Conservation (phyloP, 352 stramenopile genomes). For the Albugo laibachii region DNA sequence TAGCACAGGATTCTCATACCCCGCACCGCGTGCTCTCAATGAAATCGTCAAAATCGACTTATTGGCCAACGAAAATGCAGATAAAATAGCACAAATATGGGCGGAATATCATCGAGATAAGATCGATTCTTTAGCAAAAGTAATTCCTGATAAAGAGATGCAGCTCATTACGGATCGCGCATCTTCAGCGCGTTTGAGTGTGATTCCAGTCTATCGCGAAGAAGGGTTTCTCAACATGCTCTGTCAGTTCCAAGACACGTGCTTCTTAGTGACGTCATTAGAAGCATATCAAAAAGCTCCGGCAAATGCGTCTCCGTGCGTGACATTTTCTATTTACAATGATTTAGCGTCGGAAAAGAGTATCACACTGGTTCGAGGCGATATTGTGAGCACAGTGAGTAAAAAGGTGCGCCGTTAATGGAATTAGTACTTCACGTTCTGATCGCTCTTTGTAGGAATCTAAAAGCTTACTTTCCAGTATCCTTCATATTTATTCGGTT, state of each 20-base stretch:
- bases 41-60: constrained; percentile 75
- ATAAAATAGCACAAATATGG: constrained; percentile 54
- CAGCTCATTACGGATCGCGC: constrained; percentile 26
- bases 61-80: constrained; percentile 35
- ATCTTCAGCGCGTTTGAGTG: constrained; percentile 36
- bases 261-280: constrained; percentile 72
- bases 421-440: background rate
- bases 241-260: constrained; percentile 78
- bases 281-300: constrained; percentile 80
- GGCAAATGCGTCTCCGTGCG: constrained; percentile 37
- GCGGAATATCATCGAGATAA: constrained; percentile 57
- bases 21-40: constrained; percentile 46
- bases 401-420: constrained; percentile 21
- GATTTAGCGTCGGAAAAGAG: constrained; percentile 54
- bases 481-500: constrained; percentile 47
- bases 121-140: constrained; percentile 40
- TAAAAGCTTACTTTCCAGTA: constrained; percentile 31
- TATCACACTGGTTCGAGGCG: constrained; percentile 43
- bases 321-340: constrained; percentile 66
- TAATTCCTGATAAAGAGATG: constrained; percentile 19
- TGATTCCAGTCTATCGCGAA: constrained; percentile 71
- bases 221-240: constrained; percentile 79
- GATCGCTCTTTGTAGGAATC: constrained; percentile 19
- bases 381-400: constrained; percentile 76
- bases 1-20: constrained; percentile 57